A percentile compares a stretch with the other conserved stretches of the same genome.
These are phyloP conservation scores for sorghum (Sorghum bicolor) DNA, from an alignment of 176 grass and related monocot genomes.

Conservation along the genomic window Sorghum_bicolor_NCBIv3 NC_012872.2:55366001-55366500, in stretches of 20 bases:
- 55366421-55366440: slow-evolving; percentile 68
- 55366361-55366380: slow-evolving; percentile 55
- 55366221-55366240: slow-evolving; percentile 90
- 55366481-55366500: slow-evolving; percentile 97
- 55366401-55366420: slow-evolving; percentile 83
- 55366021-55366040: slow-evolving; percentile 1
- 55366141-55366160: background rate
- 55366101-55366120: too few relatives aligned
- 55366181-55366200: slow-evolving; percentile 96
- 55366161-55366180: slow-evolving; percentile 44
- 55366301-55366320: slow-evolving; percentile 46
- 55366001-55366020: background rate
- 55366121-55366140: too few relatives aligned
- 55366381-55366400: slow-evolving; percentile 98
- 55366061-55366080: background rate
- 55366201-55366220: slow-evolving; percentile 96
- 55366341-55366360: slow-evolving; percentile 3
- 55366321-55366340: background rate
- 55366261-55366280: slow-evolving; percentile 71
- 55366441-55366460: slow-evolving; percentile 93
- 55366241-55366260: slow-evolving; percentile 80
- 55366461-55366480: slow-evolving; percentile 88
- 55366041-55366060: slow-evolving; percentile 3
- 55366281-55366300: slow-evolving; percentile 80
- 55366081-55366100: too few relatives aligned